Percentiles rank a stretch among this genome's conserved stretches.
Evolutionary conservation across 345 rosid genomes (phyloP).

Genomic region (Brassica rapa): DNA sequence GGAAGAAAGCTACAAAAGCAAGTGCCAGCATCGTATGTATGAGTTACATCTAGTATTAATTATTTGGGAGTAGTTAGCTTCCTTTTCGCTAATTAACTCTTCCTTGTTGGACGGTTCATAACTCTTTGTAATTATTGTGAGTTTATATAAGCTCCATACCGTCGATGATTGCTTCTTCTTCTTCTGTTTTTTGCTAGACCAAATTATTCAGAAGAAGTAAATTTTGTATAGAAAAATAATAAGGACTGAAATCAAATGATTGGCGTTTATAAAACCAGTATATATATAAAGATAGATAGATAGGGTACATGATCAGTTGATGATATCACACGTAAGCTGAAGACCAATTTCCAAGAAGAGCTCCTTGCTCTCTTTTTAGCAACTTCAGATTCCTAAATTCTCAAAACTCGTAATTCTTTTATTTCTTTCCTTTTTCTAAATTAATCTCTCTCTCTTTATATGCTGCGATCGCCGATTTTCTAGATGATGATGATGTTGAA

Average conservation of each 20-base stretch:
- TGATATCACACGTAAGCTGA: constrained; percentile 19
- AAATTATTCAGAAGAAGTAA: background rate
- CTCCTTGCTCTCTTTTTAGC: constrained; percentile 13
- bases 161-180: background rate
- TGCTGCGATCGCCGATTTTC: constrained; percentile 37
- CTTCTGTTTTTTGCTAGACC: background rate
- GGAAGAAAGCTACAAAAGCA: background rate
- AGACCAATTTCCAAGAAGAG: constrained; percentile 24
- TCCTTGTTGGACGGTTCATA: constrained; percentile 2
- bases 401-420: background rate
- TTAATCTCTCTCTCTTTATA: background rate
- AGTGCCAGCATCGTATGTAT: background rate
- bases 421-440: background rate
- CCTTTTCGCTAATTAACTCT: constrained; percentile 9
- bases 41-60: background rate
- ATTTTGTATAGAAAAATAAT: background rate
- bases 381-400: background rate
- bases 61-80: constrained; percentile 26
- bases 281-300: background rate
- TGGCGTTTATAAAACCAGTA: background rate
- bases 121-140: background rate
- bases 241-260: background rate
- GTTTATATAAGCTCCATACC: background rate
- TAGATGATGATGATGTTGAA: constrained; percentile 65
- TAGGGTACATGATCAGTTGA: background rate